These are phyloP conservation scores for Nematocida sp. DNA, from an alignment of 371 early-diverging fungal genomes.

Conservation along the genomic window DNA sequence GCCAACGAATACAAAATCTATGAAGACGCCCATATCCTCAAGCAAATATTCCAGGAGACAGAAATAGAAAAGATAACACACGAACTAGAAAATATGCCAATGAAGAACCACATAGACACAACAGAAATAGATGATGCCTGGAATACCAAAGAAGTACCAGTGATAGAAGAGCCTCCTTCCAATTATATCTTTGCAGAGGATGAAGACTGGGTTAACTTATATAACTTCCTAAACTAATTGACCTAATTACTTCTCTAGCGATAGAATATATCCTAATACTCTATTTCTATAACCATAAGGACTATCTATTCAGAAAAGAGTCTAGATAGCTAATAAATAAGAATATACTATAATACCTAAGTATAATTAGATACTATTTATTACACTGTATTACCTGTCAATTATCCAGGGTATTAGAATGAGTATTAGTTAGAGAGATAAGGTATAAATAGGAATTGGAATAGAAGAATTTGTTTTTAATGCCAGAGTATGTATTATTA, in stretches of 20 bases:
- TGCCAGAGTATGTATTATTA: slow-evolving; percentile 8
- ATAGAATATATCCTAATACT: too few species aligned
- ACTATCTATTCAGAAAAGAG: too few species aligned
- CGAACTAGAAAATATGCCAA: not conserved
- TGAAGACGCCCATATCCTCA: slow-evolving; percentile 46
- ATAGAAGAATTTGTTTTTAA: not conserved
- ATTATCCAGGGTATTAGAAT: too few species aligned
- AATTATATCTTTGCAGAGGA: slow-evolving; percentile 44
- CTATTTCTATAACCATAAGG: too few species aligned
- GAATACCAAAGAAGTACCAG: not conserved
- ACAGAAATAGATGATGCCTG: not conserved
- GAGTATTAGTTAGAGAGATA: too few species aligned
- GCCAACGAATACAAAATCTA: slow-evolving; percentile 32
- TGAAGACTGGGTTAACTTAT: slow-evolving; percentile 46
- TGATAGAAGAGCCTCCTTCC: too few species aligned
- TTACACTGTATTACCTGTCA: too few species aligned
- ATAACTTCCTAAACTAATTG: slow-evolving; percentile 41
- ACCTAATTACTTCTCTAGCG: too few species aligned
- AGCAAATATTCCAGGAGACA: slow-evolving; percentile 24
- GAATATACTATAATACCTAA: too few species aligned
- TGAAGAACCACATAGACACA: not conserved
- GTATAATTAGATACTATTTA: too few species aligned
- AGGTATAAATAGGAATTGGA: not conserved
- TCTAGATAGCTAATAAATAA: too few species aligned
- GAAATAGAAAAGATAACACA: not conserved